A percentile compares a stretch with the other conserved stretches of the same genome.
Conservation (phyloP, 805 yeast genomes). For the Candida namnaoensis region DNA sequence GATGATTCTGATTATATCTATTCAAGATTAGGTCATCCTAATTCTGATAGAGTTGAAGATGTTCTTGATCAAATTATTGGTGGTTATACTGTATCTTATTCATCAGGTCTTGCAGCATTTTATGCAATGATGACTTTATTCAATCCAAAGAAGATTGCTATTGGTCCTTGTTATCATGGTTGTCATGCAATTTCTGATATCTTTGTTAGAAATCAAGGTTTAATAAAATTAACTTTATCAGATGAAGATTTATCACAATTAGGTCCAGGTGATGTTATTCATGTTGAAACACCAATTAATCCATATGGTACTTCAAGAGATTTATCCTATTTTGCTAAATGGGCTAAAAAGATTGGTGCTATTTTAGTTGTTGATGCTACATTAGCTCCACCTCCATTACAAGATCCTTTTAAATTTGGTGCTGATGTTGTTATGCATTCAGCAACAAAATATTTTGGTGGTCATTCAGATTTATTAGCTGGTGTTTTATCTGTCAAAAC, state of each 20-base stretch:
- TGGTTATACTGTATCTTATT: constrained; percentile 60
- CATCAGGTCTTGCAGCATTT: constrained; percentile 78
- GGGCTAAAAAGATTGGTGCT: constrained; percentile 72
- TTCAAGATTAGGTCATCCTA: constrained; percentile 73
- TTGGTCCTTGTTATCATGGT: constrained; percentile 84
- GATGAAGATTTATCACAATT: constrained; percentile 39
- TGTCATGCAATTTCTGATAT: constrained; percentile 63
- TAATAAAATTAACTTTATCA: constrained; percentile 36
- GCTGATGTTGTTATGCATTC: constrained; percentile 91
- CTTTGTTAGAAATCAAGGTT: constrained; percentile 49
- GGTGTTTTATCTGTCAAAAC: constrained; percentile 71
- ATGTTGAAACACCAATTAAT: constrained; percentile 82
- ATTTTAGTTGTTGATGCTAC: constrained; percentile 71
- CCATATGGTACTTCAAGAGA: constrained; percentile 68
- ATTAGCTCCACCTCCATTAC: constrained; percentile 89
- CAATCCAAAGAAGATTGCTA: constrained; percentile 67
- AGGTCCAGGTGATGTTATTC: constrained; percentile 65
- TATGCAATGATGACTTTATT: constrained; percentile 60
- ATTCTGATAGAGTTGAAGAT: constrained; percentile 57
- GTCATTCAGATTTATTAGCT: constrained; percentile 88
- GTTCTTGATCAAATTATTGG: constrained; percentile 51
- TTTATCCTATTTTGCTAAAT: constrained; percentile 52
- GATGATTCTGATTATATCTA: constrained; percentile 39
- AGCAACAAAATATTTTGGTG: constrained; percentile 89
- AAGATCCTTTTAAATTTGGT: constrained; percentile 72